A percentile compares a stretch with the other conserved stretches of the same genome.
Conservation (phyloP, 768 basidiomycete genomes). For the Amanita thiersii region DNA sequence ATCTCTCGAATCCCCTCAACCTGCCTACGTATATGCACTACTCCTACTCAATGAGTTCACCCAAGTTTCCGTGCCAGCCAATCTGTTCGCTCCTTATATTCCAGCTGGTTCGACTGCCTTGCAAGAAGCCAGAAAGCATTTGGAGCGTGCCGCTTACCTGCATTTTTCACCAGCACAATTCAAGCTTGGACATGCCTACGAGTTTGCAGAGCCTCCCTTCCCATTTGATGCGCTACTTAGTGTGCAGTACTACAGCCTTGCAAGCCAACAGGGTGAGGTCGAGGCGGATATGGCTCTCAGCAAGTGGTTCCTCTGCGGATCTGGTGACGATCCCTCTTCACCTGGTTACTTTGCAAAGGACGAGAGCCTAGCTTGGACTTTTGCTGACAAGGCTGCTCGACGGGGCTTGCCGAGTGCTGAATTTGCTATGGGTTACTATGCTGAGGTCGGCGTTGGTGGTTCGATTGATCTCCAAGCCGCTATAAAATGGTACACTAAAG, state of each 20-base stretch:
- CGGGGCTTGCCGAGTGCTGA: slow-evolving; percentile 77
- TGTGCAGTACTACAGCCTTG: slow-evolving; percentile 84
- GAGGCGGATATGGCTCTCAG: slow-evolving; percentile 96
- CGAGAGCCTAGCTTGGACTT: slow-evolving; percentile 76
- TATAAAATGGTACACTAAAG: slow-evolving; percentile 77
- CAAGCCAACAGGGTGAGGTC: slow-evolving; percentile 76
- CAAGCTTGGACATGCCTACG: slow-evolving; percentile 88
- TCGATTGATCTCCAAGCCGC: slow-evolving; percentile 54
- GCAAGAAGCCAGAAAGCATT: slow-evolving; percentile 63
- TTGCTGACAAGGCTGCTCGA: slow-evolving; percentile 79
- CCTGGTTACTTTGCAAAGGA: slow-evolving; percentile 73
- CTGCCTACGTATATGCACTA: slow-evolving; percentile 84
- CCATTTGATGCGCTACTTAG: slow-evolving; percentile 82
- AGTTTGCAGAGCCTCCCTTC: slow-evolving; percentile 81
- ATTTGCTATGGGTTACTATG: slow-evolving; percentile 95
- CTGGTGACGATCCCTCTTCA: slow-evolving; percentile 29
- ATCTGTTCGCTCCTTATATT: slow-evolving; percentile 44
- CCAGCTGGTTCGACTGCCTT: slow-evolving; percentile 38
- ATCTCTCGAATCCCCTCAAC: slow-evolving; percentile 72
- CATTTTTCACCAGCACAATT: slow-evolving; percentile 84
- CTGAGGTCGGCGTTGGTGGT: slow-evolving; percentile 86
- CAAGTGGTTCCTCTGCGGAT: slow-evolving; percentile 95
- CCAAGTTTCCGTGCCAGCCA: slow-evolving; percentile 44
- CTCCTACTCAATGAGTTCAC: slow-evolving; percentile 80
- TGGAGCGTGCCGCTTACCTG: slow-evolving; percentile 82